These are phyloP conservation scores for Chalaropsis ovoidea DNA, from an alignment of 2,329 filamentous ascomycete genomes.

Conservation along the genomic window DNA sequence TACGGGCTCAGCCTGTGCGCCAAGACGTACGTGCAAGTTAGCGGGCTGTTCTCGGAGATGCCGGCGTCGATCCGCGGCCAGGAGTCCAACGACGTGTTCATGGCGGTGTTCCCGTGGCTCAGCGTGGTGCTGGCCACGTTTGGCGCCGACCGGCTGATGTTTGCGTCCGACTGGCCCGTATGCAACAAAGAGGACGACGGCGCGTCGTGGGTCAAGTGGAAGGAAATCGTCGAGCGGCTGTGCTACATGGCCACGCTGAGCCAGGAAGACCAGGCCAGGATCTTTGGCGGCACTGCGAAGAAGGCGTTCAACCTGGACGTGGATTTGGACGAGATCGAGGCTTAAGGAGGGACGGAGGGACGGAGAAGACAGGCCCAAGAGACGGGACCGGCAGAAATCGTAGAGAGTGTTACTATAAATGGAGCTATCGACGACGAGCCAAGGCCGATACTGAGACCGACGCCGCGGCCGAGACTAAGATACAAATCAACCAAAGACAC, in stretches of 20 bases:
- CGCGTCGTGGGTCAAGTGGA: conserved; percentile 67
- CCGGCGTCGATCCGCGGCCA: conserved; percentile 43
- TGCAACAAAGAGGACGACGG: conserved; percentile 51
- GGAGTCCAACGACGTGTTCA: conserved; percentile 48
- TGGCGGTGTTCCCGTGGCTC: conserved; percentile 59
- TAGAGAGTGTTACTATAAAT: neutral
- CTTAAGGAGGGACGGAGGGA: neutral
- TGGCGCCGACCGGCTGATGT: conserved; percentile 65
- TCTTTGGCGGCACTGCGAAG: conserved; percentile 64
- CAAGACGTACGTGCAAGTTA: conserved; percentile 82
- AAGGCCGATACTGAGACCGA: neutral
- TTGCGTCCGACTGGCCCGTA: conserved; percentile 88
- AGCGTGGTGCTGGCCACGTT: conserved; percentile 63
- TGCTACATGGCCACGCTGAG: conserved; percentile 53
- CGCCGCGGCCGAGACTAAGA: neutral
- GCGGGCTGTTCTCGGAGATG: conserved; percentile 74
- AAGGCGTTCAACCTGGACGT: conserved; percentile 49
- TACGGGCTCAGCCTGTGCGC: conserved; percentile 54
- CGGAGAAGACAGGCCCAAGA: neutral
- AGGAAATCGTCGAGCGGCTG: conserved; percentile 55
- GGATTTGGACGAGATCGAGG: conserved; percentile 17
- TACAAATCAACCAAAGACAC: neutral
- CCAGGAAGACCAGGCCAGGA: conserved; percentile 50
- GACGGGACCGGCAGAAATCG: neutral
- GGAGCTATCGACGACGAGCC: neutral